Percentiles rank a stretch among this genome's conserved stretches.
Conservation (phyloP, 805 yeast genomes). For the Vanderwaltozyma tropicalis region DNA sequence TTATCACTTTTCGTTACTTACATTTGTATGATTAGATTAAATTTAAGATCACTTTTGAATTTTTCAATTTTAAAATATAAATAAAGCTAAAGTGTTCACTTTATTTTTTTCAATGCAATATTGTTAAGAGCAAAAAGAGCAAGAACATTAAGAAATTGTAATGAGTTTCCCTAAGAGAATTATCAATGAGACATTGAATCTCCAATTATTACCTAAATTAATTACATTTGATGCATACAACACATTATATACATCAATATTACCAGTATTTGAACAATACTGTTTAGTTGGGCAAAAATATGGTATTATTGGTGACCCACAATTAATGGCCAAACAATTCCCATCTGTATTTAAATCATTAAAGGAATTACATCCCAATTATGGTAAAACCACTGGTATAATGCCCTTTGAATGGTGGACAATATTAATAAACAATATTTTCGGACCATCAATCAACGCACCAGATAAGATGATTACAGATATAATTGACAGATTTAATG, state of each 20-base stretch:
- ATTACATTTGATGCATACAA: slow-evolving; percentile 62
- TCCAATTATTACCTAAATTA: slow-evolving; percentile 18
- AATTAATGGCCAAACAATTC: slow-evolving; percentile 19
- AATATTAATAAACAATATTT: slow-evolving; percentile 36
- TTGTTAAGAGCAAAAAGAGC: no score
- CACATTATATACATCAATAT: slow-evolving; percentile 49
- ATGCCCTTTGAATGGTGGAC: slow-evolving; percentile 49
- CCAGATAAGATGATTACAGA: slow-evolving; percentile 34
- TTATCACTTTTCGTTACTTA: no score
- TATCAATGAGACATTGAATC: background rate
- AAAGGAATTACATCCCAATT: slow-evolving; percentile 42
- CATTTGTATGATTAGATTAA: no score
- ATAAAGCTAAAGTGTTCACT: no score
- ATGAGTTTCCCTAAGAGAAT: background rate
- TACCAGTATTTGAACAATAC: slow-evolving; percentile 47
- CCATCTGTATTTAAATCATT: slow-evolving; percentile 30
- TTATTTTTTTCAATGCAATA: no score
- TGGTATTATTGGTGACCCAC: slow-evolving; percentile 31
- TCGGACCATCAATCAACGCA: slow-evolving; percentile 24
- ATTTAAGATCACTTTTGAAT: no score
- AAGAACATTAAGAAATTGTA: background rate
- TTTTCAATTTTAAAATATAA: no score
- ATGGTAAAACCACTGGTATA: slow-evolving; percentile 39
- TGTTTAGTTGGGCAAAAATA: slow-evolving; percentile 36
- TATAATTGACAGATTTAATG: slow-evolving; percentile 39